These are phyloP conservation scores for Pythium volutum DNA, from an alignment of 352 stramenopile genomes.

Conservation along the genomic window DNA sequence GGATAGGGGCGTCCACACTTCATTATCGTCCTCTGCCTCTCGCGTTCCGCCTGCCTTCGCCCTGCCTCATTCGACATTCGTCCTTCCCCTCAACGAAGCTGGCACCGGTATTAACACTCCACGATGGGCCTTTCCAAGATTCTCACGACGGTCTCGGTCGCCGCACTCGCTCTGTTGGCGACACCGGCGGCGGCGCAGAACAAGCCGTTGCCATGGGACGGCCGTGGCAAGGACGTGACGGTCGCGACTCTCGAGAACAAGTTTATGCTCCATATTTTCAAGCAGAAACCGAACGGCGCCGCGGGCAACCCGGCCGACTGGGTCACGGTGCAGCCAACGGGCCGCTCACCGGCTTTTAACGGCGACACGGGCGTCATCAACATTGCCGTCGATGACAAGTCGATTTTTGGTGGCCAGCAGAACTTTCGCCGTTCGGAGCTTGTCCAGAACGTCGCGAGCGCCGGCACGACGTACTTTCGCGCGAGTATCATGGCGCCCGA, in stretches of 20 bases:
- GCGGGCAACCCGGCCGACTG: constrained; percentile 46
- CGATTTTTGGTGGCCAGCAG: constrained; percentile 48
- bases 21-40: background rate
- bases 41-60: background rate
- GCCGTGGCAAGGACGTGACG: constrained; percentile 47
- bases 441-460: constrained; percentile 48
- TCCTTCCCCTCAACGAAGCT: too few species aligned
- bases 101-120: too few species aligned
- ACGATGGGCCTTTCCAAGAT: constrained; percentile 23
- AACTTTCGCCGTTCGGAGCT: constrained; percentile 70
- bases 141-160: constrained; percentile 17
- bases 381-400: constrained; percentile 42
- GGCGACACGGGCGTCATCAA: constrained; percentile 59
- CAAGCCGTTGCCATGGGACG: constrained; percentile 52
- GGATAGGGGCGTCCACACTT: background rate
- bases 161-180: constrained; percentile 9
- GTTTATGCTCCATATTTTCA: constrained; percentile 68
- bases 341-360: constrained; percentile 54
- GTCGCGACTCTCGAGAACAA: constrained; percentile 50
- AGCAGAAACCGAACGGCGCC: constrained; percentile 40
- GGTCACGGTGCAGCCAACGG: constrained; percentile 38
- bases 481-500: constrained; percentile 49
- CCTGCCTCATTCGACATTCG: constrained; percentile 2
- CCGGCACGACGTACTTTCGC: constrained; percentile 58
- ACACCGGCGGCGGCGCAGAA: constrained; percentile 8